Evolutionary conservation across 2,329 filamentous ascomycete genomes (phyloP).

Genomic region (Drechmeria coniospora): DNA sequence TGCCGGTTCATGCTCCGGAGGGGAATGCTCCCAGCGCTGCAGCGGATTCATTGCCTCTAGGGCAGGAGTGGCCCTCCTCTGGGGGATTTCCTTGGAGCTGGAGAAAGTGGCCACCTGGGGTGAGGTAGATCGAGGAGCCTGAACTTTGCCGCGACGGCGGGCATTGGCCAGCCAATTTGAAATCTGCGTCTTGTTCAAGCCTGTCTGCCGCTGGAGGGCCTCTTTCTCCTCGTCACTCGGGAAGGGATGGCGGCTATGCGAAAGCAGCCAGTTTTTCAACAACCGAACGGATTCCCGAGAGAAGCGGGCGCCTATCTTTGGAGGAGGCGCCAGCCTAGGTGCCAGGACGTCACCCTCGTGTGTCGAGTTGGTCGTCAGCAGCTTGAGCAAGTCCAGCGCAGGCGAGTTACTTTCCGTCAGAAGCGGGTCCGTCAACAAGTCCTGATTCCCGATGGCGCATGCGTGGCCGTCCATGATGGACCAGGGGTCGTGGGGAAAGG

Average conservation of each 20-base stretch:
- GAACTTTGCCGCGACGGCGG: slow-evolving; percentile 65
- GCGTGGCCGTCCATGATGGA: slow-evolving; percentile 27
- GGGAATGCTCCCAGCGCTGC: slow-evolving; percentile 44
- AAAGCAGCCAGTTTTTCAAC: slow-evolving; percentile 71
- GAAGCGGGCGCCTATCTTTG: slow-evolving; percentile 62
- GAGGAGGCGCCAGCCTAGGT: slow-evolving; percentile 16
- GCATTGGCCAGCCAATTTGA: slow-evolving; percentile 89
- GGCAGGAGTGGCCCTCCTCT: slow-evolving; percentile 38
- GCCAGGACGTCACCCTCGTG: slow-evolving; percentile 8
- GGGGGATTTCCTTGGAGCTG: slow-evolving; percentile 59
- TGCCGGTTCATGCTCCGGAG: slow-evolving; percentile 44
- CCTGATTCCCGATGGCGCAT: slow-evolving; percentile 16
- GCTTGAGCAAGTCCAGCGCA: slow-evolving; percentile 12
- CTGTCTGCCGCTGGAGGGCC: slow-evolving; percentile 60
- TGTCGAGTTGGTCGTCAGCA: slow-evolving; percentile 7
- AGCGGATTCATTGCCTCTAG: slow-evolving; percentile 39
- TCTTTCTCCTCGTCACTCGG: slow-evolving; percentile 80
- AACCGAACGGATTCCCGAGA: slow-evolving; percentile 66
- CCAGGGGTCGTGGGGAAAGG: slow-evolving; percentile 30
- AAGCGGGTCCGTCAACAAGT: slow-evolving; percentile 10
- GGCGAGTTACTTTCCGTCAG: slow-evolving; percentile 12
- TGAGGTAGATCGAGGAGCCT: slow-evolving; percentile 50
- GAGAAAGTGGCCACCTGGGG: slow-evolving; percentile 47
- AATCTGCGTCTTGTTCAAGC: slow-evolving; percentile 70
- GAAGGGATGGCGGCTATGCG: slow-evolving; percentile 70